phyloP scores from a whole-genome alignment of 2,329 filamentous ascomycete genomes.

The Nannizzia gypsea region DNA sequence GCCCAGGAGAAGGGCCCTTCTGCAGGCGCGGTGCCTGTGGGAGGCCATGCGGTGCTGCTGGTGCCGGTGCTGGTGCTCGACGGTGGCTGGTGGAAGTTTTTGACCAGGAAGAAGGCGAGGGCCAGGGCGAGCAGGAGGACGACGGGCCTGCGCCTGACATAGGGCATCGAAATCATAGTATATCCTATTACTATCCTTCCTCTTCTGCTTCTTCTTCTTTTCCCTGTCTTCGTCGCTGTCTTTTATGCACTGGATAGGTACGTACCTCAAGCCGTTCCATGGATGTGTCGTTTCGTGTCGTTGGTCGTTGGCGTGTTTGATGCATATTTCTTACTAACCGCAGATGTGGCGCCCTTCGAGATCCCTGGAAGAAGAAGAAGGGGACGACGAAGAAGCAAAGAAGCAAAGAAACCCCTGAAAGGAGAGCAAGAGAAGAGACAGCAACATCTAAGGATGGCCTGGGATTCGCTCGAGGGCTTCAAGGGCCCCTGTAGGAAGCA shows the following conservation, averaged over 20 bases:
- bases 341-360: no score
- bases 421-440: no score
- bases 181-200: no score
- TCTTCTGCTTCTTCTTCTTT: not conserved
- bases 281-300: not conserved
- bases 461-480: not conserved
- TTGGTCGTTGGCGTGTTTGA: not conserved
- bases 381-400: not conserved
- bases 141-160: not conserved
- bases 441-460: not conserved
- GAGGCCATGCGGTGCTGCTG: not conserved
- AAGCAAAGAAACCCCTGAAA: not conserved
- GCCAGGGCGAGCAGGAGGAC: not conserved
- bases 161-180: slow-evolving; percentile 1
- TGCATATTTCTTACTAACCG: not conserved
- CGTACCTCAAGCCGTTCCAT: no score
- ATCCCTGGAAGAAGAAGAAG: no score
- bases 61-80: no score
- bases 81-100: not conserved
- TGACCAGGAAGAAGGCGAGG: not conserved
- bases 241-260: not conserved
- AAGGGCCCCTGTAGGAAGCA: no score
- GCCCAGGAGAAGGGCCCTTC: not conserved
- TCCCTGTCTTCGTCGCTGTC: not conserved
- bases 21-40: not conserved